Evolutionary conservation across 1,139 yeast species (phyloP).

Genomic region (Geotrichum cucujoidarum): DNA sequence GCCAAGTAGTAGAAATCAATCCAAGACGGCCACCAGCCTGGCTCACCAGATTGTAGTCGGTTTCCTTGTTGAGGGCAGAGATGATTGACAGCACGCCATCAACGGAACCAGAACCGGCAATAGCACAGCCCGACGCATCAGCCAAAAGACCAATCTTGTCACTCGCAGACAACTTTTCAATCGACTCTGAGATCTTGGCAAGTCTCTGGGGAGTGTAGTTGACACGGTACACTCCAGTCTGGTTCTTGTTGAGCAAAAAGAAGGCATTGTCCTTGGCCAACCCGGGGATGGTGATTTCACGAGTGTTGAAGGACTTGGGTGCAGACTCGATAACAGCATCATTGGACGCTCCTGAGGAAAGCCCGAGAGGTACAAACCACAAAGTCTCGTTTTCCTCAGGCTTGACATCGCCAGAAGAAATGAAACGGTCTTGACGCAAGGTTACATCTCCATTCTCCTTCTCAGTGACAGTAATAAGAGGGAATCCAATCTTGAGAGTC

Average conservation of each 20-base stretch:
- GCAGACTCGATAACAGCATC: constrained; percentile 21
- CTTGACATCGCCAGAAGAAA: constrained; percentile 51
- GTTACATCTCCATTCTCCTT: constrained; percentile 24
- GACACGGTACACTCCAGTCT: constrained; percentile 78
- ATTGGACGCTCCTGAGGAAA: constrained; percentile 42
- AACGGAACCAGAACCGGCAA: constrained; percentile 53
- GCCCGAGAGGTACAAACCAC: constrained; percentile 72
- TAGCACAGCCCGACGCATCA: constrained; percentile 55
- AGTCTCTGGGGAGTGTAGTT: constrained; percentile 72
- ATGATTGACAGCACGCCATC: constrained; percentile 47
- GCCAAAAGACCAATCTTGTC: constrained; percentile 85
- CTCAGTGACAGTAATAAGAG: constrained; percentile 59
- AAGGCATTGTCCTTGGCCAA: constrained; percentile 29
- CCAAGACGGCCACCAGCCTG: constrained; percentile 48
- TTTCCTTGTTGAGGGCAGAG: constrained; percentile 45
- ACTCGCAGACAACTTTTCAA: constrained; percentile 62
- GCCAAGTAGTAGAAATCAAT: constrained; percentile 46
- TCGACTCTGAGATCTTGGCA: constrained; percentile 67
- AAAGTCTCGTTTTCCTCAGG: constrained; percentile 46
- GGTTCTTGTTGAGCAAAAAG: constrained; percentile 76
- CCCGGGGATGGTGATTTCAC: constrained; percentile 28
- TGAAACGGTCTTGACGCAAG: constrained; percentile 42
- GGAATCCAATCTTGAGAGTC: constrained; percentile 82
- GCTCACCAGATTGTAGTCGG: constrained; percentile 60
- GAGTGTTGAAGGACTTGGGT: constrained; percentile 22